A percentile compares a stretch with the other conserved stretches of the same genome.
These are phyloP conservation scores for Sporothrix schenckii DNA, from an alignment of 2,329 filamentous ascomycete genomes.

Conservation along the genomic window DNA sequence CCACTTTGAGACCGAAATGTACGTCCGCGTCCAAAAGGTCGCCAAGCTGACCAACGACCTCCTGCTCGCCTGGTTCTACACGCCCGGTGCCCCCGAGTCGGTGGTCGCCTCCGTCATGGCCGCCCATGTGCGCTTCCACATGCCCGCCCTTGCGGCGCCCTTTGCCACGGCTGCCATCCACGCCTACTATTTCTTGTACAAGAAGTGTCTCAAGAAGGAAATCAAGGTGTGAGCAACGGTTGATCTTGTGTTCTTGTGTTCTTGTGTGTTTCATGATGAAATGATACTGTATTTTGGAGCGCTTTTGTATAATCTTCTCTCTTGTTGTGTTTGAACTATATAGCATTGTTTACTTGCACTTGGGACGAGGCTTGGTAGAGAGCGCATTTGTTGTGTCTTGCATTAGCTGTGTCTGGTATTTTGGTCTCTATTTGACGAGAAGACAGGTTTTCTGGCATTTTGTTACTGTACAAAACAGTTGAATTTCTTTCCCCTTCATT, in stretches of 20 bases:
- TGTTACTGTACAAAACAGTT: not conserved
- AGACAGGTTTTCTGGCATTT: no score
- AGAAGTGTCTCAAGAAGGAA: slow-evolving; percentile 26
- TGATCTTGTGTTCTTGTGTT: not conserved
- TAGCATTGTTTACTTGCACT: not conserved
- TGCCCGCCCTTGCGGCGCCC: slow-evolving; percentile 18
- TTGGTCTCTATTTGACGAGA: no score
- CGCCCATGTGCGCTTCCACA: slow-evolving; percentile 38
- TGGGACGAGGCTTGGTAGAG: no score
- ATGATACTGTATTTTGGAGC: slow-evolving; percentile 1
- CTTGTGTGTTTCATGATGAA: not conserved
- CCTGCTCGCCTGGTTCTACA: slow-evolving; percentile 54
- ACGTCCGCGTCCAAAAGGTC: slow-evolving; percentile 43
- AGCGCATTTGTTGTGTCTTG: not conserved
- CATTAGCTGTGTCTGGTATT: not conserved
- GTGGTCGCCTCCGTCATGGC: slow-evolving; percentile 47
- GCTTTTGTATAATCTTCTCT: not conserved
- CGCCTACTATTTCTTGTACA: slow-evolving; percentile 28
- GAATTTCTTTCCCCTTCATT: not conserved
- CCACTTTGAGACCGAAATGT: slow-evolving; percentile 48
- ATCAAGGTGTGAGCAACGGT: not conserved
- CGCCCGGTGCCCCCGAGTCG: slow-evolving; percentile 49
- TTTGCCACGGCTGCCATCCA: slow-evolving; percentile 26
- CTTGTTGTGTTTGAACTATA: not conserved
- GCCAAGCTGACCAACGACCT: slow-evolving; percentile 40